Evolutionary conservation across 352 stramenopile genomes (phyloP), one percentile per base, ranked within the genome.

Genomic region (Hyphochytrium catenoides): DNA sequence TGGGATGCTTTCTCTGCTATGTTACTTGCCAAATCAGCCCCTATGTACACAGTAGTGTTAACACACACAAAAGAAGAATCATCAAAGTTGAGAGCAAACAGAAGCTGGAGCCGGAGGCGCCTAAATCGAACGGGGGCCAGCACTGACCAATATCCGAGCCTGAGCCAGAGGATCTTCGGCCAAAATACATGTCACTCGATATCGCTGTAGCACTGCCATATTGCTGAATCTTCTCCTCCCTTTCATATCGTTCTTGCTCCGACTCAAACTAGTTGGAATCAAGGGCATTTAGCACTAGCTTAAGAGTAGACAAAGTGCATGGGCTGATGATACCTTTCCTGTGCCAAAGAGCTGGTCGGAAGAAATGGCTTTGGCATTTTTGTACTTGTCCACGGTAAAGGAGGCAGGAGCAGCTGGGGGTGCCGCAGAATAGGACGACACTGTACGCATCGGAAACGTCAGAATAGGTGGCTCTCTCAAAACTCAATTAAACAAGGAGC

Each of bases 361-460:
- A 15, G 69, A 85, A 34, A 87, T 87, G 1, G 67, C 81, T 45
- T 87, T 87, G 43, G 70, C 66, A 33, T 87, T 87, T 48, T 85
- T 85, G 55, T 85, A 87, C 47, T 87, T 87, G 53, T 87, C 52
- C 31, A 84, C 44, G n/a, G 59, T 75, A n/a, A 61, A 62, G 2
- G 45, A 39, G 22, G 59, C 37, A 26, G 46, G 17, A 1, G 55
- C 32, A 3, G 46, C 28, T 2, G 52, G 26, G 24, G 57, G 41
- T 33, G 57, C 48, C 18, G 47, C 23, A 35, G 46, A 26, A 9
- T 48, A 16, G 14, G 40, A 28, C 37, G 18, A 36, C 47, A 18
- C 50, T 26, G 41, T 33, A 40, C 14, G 28, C 23, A 15, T 36
- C 48, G 7, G 9, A 39, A 16, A 9, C 35, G 19, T 5, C 22